Evolutionary conservation across 805 yeast genomes (phyloP).

Genomic region (Lipomyces mesembrius): DNA sequence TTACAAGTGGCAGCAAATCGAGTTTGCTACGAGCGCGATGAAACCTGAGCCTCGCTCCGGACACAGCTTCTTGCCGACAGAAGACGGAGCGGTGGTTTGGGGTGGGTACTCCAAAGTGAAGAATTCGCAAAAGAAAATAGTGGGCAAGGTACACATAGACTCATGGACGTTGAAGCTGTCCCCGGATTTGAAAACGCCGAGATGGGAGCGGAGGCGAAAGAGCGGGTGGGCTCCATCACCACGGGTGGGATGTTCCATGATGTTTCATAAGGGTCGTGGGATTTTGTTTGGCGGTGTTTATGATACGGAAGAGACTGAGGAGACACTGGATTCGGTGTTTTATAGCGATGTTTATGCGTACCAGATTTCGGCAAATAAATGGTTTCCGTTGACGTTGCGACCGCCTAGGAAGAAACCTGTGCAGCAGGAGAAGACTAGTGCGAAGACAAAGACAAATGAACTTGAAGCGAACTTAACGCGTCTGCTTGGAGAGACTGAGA

Average conservation of each 20-base stretch:
- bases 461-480: slow-evolving; percentile 75
- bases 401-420: slow-evolving; percentile 56
- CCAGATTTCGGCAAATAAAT: slow-evolving; percentile 83
- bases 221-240: slow-evolving; percentile 91
- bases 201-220: slow-evolving; percentile 89
- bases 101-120: slow-evolving; percentile 96
- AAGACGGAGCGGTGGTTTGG: slow-evolving; percentile 81
- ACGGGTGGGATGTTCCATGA: slow-evolving; percentile 93
- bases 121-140: slow-evolving; percentile 79
- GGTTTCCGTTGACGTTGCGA: slow-evolving; percentile 76
- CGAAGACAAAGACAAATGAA: slow-evolving; percentile 67
- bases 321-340: slow-evolving; percentile 80
- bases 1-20: slow-evolving; percentile 89
- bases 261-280: slow-evolving; percentile 87
- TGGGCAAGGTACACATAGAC: slow-evolving; percentile 87
- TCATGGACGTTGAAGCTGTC: slow-evolving; percentile 89
- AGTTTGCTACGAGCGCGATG: slow-evolving; percentile 78
- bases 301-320: slow-evolving; percentile 95
- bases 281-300: slow-evolving; percentile 93
- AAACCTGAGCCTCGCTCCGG: slow-evolving; percentile 93
- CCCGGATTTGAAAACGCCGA: slow-evolving; percentile 69
- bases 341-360: slow-evolving; percentile 80
- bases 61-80: slow-evolving; percentile 77
- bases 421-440: slow-evolving; percentile 51
- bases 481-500: slow-evolving; percentile 42